Conservation (phyloP, 2,329 filamentous ascomycete genomes). For the Microsporum ferrugineum region DNA sequence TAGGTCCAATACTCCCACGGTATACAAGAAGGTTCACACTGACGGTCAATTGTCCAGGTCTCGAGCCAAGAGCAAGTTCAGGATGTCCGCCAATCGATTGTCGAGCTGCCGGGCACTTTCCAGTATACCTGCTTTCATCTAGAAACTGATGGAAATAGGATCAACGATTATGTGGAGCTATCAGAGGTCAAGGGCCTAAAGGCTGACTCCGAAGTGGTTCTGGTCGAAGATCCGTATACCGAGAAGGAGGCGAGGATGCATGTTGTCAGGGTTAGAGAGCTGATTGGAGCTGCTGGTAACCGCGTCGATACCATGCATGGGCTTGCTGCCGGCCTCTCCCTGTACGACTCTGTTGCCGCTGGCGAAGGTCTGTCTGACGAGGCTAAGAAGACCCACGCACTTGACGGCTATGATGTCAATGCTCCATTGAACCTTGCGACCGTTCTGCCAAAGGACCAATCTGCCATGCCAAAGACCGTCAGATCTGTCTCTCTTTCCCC, state of each 20-base stretch:
- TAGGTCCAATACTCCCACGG: slow-evolving; percentile 36
- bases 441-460: slow-evolving; percentile 57
- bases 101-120: slow-evolving; percentile 84
- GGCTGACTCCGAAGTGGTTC: slow-evolving; percentile 61
- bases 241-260: slow-evolving; percentile 98
- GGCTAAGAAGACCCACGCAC: slow-evolving; percentile 40
- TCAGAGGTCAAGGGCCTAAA: slow-evolving; percentile 75
- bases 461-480: slow-evolving; percentile 72
- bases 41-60: slow-evolving; percentile 44
- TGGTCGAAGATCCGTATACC: slow-evolving; percentile 92
- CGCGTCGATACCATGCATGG: slow-evolving; percentile 79
- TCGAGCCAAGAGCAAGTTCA: slow-evolving; percentile 92
- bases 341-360: slow-evolving; percentile 64
- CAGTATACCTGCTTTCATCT: slow-evolving; percentile 99
- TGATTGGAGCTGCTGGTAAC: slow-evolving; percentile 84
- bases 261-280: slow-evolving; percentile 75
- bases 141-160: slow-evolving; percentile 72
- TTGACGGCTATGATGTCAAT: slow-evolving; percentile 67
- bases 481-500: slow-evolving; percentile 79
- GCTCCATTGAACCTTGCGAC: slow-evolving; percentile 55
- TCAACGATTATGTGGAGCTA: slow-evolving; percentile 92
- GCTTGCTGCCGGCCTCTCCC: slow-evolving; percentile 68
- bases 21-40: not conserved
- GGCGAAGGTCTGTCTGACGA: slow-evolving; percentile 34
- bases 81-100: slow-evolving; percentile 90